Evolutionary conservation across 2,329 filamentous ascomycete genomes (phyloP).

Genomic region (Colletotrichum sp.): DNA sequence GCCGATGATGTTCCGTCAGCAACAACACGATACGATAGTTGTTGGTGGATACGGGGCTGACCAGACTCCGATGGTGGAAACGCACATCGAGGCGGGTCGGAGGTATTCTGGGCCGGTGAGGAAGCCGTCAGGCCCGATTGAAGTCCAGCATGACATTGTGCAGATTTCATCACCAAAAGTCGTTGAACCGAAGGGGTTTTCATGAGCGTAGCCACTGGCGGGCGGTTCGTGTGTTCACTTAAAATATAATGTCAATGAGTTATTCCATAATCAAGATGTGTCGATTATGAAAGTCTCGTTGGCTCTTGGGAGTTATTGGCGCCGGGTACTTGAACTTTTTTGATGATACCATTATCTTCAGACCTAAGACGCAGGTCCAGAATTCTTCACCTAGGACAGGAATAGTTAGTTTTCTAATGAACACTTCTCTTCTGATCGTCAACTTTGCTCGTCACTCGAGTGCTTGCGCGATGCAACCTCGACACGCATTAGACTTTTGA

Average conservation of each 20-base stretch:
- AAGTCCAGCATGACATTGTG: conserved; percentile 6
- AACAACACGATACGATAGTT: background rate
- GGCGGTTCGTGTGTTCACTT: background rate
- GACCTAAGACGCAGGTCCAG: background rate
- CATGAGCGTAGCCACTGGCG: background rate
- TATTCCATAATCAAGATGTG: background rate
- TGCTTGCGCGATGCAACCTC: background rate
- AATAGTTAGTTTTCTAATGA: background rate
- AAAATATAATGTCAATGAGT: background rate
- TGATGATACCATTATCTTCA: background rate
- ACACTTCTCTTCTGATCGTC: background rate
- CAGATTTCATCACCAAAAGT: background rate
- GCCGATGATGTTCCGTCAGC: background rate
- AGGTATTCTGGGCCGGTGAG: background rate
- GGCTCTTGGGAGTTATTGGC: background rate
- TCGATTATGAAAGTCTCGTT: background rate
- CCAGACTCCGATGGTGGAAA: background rate
- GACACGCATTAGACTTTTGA: background rate
- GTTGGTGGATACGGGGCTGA: background rate
- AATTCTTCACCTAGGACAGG: background rate
- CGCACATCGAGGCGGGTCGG: background rate
- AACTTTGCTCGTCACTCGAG: background rate
- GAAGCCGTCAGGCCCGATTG: background rate
- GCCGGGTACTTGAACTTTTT: background rate
- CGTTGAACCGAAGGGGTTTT: background rate